A percentile compares a stretch with the other conserved stretches of the same genome.
These are phyloP conservation scores for Geosmithia putterillii DNA, from an alignment of 2,329 filamentous ascomycete species.

Conservation along the genomic window DNA sequence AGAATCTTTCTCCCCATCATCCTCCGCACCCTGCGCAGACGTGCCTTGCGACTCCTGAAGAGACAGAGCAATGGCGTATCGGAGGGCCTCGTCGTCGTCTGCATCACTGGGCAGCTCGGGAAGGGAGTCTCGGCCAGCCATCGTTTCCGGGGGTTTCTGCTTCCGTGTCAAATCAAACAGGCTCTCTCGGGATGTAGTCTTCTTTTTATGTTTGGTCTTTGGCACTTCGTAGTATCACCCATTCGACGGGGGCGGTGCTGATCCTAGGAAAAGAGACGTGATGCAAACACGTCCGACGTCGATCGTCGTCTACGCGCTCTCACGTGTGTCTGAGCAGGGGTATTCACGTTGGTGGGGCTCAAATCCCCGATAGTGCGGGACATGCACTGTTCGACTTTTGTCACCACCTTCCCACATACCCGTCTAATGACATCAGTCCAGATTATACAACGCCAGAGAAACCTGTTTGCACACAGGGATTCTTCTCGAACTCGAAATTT, in stretches of 20 bases:
- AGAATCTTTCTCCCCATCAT: not conserved
- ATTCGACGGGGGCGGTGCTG: not conserved
- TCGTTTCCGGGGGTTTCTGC: slow-evolving; percentile 4
- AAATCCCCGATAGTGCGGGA: too few relatives aligned
- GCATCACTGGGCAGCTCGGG: slow-evolving; percentile 16
- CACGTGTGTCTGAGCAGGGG: not conserved
- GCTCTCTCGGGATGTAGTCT: not conserved
- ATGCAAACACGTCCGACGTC: not conserved
- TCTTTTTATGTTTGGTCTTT: not conserved
- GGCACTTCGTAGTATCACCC: not conserved
- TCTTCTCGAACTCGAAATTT: too few relatives aligned
- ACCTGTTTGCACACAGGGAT: too few relatives aligned
- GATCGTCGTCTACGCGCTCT: not conserved
- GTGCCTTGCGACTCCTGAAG: slow-evolving; percentile 18
- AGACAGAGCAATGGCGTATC: slow-evolving; percentile 47
- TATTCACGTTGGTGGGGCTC: not conserved
- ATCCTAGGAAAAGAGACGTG: not conserved
- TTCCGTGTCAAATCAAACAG: too few relatives aligned
- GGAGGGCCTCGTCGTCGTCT: slow-evolving; percentile 48
- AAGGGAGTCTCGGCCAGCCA: slow-evolving; percentile 11
- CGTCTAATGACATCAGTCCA: too few relatives aligned
- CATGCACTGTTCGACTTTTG: too few relatives aligned
- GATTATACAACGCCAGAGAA: too few relatives aligned
- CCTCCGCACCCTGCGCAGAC: not conserved
- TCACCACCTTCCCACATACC: too few relatives aligned